These are phyloP conservation scores for Rhizopus sp. DNA, from an alignment of 371 early-diverging fungal genomes.

Conservation along the genomic window DNA sequence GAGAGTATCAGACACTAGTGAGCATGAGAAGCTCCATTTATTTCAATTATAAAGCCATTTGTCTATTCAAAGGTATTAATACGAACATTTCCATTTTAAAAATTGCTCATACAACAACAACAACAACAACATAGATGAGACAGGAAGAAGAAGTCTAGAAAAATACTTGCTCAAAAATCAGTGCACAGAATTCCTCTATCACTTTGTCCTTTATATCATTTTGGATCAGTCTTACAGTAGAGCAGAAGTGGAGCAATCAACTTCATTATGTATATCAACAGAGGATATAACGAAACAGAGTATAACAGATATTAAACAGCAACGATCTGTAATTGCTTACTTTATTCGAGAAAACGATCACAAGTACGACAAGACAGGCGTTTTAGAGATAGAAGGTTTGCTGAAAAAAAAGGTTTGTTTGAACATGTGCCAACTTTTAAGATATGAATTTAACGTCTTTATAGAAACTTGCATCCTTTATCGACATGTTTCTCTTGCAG, in stretches of 20 bases:
- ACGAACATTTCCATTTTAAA: neutral
- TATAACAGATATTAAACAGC: constrained; percentile 21
- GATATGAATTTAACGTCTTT: neutral
- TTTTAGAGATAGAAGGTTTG: constrained; percentile 11
- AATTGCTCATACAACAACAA: neutral
- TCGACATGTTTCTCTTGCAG: constrained; percentile 3
- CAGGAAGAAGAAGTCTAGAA: constrained; percentile 16
- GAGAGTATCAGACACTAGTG: constrained; percentile 4
- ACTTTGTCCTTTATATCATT: constrained; percentile 19
- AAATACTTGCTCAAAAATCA: constrained; percentile 23
- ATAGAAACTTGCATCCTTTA: constrained; percentile 10
- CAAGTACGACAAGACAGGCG: constrained; percentile 21
- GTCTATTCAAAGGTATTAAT: constrained; percentile 15
- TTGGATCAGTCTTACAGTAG: constrained; percentile 25
- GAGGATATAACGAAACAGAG: constrained; percentile 22
- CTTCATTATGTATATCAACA: constrained; percentile 17
- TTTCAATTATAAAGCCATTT: constrained; percentile 18
- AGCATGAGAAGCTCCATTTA: constrained; percentile 21
- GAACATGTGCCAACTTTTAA: neutral
- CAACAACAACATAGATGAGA: constrained; percentile 10
- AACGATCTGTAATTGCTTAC: constrained; percentile 15
- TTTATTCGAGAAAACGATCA: constrained; percentile 28
- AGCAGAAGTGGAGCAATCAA: constrained; percentile 22
- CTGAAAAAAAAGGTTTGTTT: constrained; percentile 16
- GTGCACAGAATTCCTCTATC: constrained; percentile 18